Base-by-base conservation (phyloP, 805 yeast genomes). In the Yamadazyma akitaensis region DNA sequence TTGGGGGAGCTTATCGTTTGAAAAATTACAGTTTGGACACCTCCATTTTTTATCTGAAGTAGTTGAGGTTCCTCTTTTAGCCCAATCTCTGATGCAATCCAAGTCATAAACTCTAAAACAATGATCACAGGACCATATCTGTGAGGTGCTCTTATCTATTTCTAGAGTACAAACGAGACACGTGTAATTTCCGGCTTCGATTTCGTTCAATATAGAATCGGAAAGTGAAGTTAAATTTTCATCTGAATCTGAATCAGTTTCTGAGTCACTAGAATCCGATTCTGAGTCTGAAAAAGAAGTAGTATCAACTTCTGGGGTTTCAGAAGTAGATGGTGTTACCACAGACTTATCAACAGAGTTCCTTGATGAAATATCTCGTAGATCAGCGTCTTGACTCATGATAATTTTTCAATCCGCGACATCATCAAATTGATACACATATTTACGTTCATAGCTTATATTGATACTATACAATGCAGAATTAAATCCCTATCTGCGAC, bases 141-240 rank as follows among this genome's bases (percentile, higher is more conserved):
- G 67, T 18, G 90, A 81, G 2, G 48, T 40, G 11, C 71, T 65
- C 3, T 79, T 72, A 43, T 82, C 88, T 49, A 92, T 76, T 52
- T 88, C 92, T 32, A 86, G 83, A 0, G 96, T 87, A 65, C 99
- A 92, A 11, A 92, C 88, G 62, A 92, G 72, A 65, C 99, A 92
- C 1, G 80, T 76, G 59, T 92, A 91, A 1, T 76, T 73, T n/a
- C 88, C 91, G 11, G 78, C 75, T 37, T 72, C 73, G 40, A 86
- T 78, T 54, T 87, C 94, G 26, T 66, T 67, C 37, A 74, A 57
- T 37, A 84, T 80, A n/a, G 49, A 39, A 30, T 52, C 51, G 11
- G 50, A 45, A 17, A 49, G 73, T 30, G 67, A 67, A 40, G 62
- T 61, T 13, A 35, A 34, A 14, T 18, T 44, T 17, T 34, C 39